Conservation (phyloP, 202 grass and related monocot genomes). For the Elaeis oleifera region DNA sequence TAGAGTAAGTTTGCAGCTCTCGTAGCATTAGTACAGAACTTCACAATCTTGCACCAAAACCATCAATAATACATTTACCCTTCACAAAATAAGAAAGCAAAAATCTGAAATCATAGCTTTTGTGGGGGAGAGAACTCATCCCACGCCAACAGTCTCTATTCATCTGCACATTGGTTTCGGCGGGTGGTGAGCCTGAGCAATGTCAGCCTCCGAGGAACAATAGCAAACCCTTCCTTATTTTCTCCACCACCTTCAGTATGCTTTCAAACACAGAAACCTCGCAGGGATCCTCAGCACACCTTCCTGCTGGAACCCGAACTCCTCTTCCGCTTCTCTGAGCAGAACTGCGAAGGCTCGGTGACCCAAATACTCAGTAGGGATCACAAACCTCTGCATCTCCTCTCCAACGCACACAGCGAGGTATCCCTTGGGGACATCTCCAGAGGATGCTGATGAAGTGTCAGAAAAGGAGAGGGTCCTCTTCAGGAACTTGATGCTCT, state of each 20-base stretch:
- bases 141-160: too few species aligned
- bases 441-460: not conserved
- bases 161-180: too few species aligned
- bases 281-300: slow-evolving; percentile 11
- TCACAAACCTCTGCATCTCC: slow-evolving; percentile 20
- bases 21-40: too few species aligned
- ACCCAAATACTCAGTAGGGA: slow-evolving; percentile 13
- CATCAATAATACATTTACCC: too few species aligned
- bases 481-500: slow-evolving; percentile 17
- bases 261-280: slow-evolving; percentile 9
- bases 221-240: slow-evolving; percentile 2
- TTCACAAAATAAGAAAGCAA: too few species aligned
- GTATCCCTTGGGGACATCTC: not conserved
- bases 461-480: slow-evolving; percentile 4
- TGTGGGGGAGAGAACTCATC: too few species aligned
- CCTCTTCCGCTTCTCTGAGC: slow-evolving; percentile 12
- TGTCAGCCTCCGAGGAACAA: not conserved
- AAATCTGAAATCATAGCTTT: too few species aligned
- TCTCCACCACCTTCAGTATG: not conserved
- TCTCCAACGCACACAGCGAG: slow-evolving; percentile 11
- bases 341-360: not conserved
- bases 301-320: slow-evolving; percentile 21
- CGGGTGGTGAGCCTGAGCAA: too few species aligned
- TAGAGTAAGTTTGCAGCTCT: too few species aligned
- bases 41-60: too few species aligned